These are phyloP conservation scores for Wickerhamiella azyma DNA, from an alignment of 805 yeast genomes.

Conservation along the genomic window DNA sequence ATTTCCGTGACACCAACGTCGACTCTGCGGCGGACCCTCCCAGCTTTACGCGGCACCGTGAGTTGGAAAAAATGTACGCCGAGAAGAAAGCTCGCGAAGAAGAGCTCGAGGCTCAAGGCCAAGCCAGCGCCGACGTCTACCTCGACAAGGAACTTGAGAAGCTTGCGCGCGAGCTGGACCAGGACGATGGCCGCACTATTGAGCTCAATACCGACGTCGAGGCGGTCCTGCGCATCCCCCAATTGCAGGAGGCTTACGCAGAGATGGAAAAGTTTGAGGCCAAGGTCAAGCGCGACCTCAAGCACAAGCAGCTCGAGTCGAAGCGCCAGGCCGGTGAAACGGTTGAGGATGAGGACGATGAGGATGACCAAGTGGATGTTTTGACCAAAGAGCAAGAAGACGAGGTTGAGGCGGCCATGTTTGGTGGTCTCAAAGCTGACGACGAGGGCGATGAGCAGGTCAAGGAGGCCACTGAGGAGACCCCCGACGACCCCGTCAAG, in stretches of 20 bases:
- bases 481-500: conserved; percentile 7
- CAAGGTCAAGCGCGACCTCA: neutral
- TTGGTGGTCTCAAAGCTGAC: conserved; percentile 3
- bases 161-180: conserved; percentile 19
- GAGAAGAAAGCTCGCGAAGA: conserved; percentile 13
- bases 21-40: conserved; percentile 60
- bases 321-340: neutral
- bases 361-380: neutral
- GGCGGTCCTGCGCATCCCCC: conserved; percentile 18
- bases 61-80: conserved; percentile 28
- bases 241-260: conserved; percentile 16
- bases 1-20: conserved; percentile 44
- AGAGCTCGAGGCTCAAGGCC: conserved; percentile 15
- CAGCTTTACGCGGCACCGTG: conserved; percentile 52
- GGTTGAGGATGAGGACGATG: neutral
- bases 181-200: conserved; percentile 22
- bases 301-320: neutral
- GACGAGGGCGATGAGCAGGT: conserved; percentile 13
- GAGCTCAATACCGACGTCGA: conserved; percentile 21
- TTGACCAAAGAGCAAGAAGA: neutral
- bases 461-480: conserved; percentile 3
- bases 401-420: neutral
- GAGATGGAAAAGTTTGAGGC: conserved; percentile 14
- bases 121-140: conserved; percentile 18
- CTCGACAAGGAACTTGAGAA: conserved; percentile 15